Evolutionary conservation across 169 alveolate species (phyloP), one percentile per base, ranked within the genome.

Genomic region (Plasmodium cynomolgi): DNA sequence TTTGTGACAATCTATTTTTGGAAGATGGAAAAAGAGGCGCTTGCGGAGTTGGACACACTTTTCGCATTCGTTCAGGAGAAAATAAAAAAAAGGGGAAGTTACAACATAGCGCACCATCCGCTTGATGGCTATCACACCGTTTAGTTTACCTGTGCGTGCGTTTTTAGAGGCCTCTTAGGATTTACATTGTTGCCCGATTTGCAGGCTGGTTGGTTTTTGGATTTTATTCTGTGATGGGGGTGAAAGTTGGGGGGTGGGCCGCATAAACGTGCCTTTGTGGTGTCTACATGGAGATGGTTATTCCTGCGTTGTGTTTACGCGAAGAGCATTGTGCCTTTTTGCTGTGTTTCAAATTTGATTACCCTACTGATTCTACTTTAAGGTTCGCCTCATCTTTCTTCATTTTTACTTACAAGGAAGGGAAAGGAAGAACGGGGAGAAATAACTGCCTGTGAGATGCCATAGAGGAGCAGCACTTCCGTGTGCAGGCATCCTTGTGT

Each of bases 331-430:
- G 62, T 11, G 54, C 17, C 11, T 29, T 39, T 20, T 39, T 68
- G 29, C 26, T 13, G 23, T n/a, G 5, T 23, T 3, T 37, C 5
- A 68, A 84, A 72, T 54, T 20, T 15, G 13, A 77, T 85, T 85
- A 85, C 93, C 86, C 86, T 34, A 85, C n/a, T 33, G 93, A 54
- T 54, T 85, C 81, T 47, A 85, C 56, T 85, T 75, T 47, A 54
- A 85, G 74, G 41, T 75, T 33, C 56, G 29, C 26, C 29, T 85
- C 81, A 20, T 75, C 71, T 37, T 77, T 85, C 47, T 71, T 77
- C 93, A 85, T 74, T 75, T 56, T 85, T 50, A 83, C 33, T 33
- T 41, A 58, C 73, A 31, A 54, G 15, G 20, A 31, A 34, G 41
- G 23, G 41, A 68, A 68, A 68, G 37, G n/a, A 68, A 68, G 5